Percentiles rank a stretch among this genome's conserved stretches.
Evolutionary conservation across 495 filamentous ascomycete genomes (phyloP).

Genomic region (Mytilinidion resinicola): DNA sequence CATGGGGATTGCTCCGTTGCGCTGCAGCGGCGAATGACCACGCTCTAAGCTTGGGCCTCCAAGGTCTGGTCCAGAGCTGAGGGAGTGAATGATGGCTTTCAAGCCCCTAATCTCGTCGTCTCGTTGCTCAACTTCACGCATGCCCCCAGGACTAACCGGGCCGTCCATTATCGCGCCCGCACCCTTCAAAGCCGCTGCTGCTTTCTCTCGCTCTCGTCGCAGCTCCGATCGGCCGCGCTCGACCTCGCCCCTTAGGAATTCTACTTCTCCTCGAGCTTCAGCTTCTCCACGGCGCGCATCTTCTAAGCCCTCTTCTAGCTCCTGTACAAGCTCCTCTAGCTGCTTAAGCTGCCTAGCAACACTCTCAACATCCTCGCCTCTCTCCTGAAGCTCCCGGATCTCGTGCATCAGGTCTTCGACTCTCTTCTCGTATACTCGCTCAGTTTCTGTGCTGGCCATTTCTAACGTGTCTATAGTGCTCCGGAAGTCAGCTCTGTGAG

Average conservation of each 20-base stretch:
- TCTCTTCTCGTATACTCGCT: slow-evolving; percentile 91
- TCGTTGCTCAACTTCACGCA: slow-evolving; percentile 83
- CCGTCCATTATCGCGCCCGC: slow-evolving; percentile 47
- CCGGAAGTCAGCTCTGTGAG: slow-evolving; percentile 90
- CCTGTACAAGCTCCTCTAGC: slow-evolving; percentile 89
- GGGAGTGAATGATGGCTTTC: slow-evolving; percentile 94
- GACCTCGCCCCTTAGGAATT: slow-evolving; percentile 92
- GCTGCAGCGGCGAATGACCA: slow-evolving; percentile 19
- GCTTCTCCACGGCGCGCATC: slow-evolving; percentile 95
- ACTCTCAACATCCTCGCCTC: slow-evolving; percentile 81
- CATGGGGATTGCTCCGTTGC: slow-evolving; percentile 27
- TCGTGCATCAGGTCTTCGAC: slow-evolving; percentile 86
- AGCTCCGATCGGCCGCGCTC: slow-evolving; percentile 89
- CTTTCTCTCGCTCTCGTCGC: slow-evolving; percentile 82
- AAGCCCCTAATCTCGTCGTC: slow-evolving; percentile 96
- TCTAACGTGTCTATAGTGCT: slow-evolving; percentile 96
- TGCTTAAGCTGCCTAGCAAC: slow-evolving; percentile 89
- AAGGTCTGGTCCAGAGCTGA: slow-evolving; percentile 59
- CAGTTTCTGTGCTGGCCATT: slow-evolving; percentile 92
- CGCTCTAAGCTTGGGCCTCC: slow-evolving; percentile 20
- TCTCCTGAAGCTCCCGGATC: slow-evolving; percentile 70
- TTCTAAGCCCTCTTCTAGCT: slow-evolving; percentile 93
- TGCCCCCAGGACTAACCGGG: slow-evolving; percentile 45
- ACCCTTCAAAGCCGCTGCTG: slow-evolving; percentile 55
- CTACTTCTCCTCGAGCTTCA: slow-evolving; percentile 91